These are phyloP conservation scores for Digitaria exilis DNA, from an alignment of 202 grass and related monocot species.

Conservation along the genomic window DNA sequence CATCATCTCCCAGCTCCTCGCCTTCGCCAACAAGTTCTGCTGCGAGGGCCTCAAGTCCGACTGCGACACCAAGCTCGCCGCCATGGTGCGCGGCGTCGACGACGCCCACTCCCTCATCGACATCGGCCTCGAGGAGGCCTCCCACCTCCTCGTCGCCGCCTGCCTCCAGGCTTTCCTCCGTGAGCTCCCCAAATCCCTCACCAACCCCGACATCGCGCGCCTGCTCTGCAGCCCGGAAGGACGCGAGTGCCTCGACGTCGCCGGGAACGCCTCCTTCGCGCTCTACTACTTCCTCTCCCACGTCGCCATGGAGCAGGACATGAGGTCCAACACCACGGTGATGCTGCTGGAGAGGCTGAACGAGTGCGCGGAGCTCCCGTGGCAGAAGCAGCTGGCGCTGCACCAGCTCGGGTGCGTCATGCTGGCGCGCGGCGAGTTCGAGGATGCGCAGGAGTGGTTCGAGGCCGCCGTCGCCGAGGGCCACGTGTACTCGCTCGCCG, in stretches of 20 bases:
- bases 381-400: constrained; percentile 79
- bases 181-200: constrained; percentile 78
- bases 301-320: constrained; percentile 91
- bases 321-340: constrained; percentile 77
- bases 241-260: constrained; percentile 56
- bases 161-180: constrained; percentile 96
- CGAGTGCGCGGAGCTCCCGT: constrained; percentile 62
- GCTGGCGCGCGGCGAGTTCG: constrained; percentile 87
- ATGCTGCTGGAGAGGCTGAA: constrained; percentile 80
- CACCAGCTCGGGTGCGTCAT: constrained; percentile 95
- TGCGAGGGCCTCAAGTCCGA: constrained; percentile 79
- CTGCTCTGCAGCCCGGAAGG: constrained; percentile 86
- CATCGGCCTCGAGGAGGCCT: constrained; percentile 76
- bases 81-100: constrained; percentile 59
- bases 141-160: constrained; percentile 68
- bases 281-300: constrained; percentile 88
- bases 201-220: constrained; percentile 59
- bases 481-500: constrained; percentile 82
- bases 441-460: constrained; percentile 84
- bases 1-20: constrained; percentile 72
- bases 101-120: constrained; percentile 76
- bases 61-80: constrained; percentile 75
- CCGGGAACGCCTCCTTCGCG: constrained; percentile 78
- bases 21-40: constrained; percentile 93
- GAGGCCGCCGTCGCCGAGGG: constrained; percentile 73